Evolutionary conservation across 2,329 filamentous ascomycete genomes (phyloP), one percentile per base, ranked within the genome.

Genomic region (Trichoderma sp.): DNA sequence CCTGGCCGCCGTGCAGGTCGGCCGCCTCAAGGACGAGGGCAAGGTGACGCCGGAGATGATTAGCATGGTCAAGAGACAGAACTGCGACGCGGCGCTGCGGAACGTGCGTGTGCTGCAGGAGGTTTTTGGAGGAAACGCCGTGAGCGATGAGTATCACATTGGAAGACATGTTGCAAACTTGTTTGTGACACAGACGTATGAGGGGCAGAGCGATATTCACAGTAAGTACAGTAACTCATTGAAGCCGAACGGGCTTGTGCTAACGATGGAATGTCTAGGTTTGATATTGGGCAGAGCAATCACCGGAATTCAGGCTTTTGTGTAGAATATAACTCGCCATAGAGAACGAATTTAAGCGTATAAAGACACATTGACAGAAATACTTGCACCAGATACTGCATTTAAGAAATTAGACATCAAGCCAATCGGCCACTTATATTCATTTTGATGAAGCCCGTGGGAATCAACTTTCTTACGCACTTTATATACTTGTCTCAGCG

Each of bases 131-230:
- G 96, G 96, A 34, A 99, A 99, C 77, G 96, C 96, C n/a, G 93
- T 96, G 60, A 97, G 94, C 76, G 96, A 99, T 75, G 96, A 99
- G 82, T 99, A 98, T 77, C 89, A 90, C 71, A 97, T 99, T 76
- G 96, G 93, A 18, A 89, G 96, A 72, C 96, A 98, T 82, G 96
- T 97, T 69, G 91, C 95, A 68, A 99, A 99, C 79, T 80, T 99
- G 72, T 99, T 96, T 80, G 96, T 99, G 65, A 96, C 95, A 66
- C 95, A 98, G 83, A 98, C 95, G 1, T 99, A 99, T 75, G 96
- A 99, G 82, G 96, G 96, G 26, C 96, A 98, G 82, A 97, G 94
- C 77, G 96, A 98, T 81, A 98, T 98, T 78, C 96, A 98, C 80
- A 89, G 93, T 95, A 82, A 86, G 91, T 87, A 51, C 16, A n/a